Evolutionary conservation across 768 basidiomycete species (phyloP).

Genomic region (Kwoniella dejecticola): DNA sequence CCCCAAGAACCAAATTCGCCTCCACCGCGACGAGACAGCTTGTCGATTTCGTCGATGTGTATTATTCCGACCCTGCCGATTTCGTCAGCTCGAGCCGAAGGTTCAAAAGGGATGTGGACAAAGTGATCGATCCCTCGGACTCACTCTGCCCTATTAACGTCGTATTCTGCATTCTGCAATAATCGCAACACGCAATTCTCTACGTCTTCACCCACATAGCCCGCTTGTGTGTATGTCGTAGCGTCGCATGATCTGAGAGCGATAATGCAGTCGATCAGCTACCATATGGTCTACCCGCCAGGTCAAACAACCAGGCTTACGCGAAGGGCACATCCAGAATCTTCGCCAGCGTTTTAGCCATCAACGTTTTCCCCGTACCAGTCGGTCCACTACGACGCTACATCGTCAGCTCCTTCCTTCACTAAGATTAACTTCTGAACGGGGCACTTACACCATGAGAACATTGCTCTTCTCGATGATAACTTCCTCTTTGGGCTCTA

Average conservation of each 20-base stretch:
- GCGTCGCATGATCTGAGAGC: constrained; percentile 63
- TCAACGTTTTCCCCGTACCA: constrained; percentile 75
- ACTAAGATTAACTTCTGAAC: not conserved
- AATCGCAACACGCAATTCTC: constrained; percentile 86
- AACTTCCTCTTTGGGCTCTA: constrained; percentile 37
- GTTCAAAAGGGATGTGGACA: too few species aligned
- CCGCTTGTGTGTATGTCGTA: constrained; percentile 82
- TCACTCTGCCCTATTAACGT: constrained; percentile 80
- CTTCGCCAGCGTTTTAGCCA: constrained; percentile 87
- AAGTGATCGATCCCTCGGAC: not conserved
- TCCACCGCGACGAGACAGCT: constrained; percentile 65
- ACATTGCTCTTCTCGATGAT: constrained; percentile 91
- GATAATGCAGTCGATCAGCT: not conserved
- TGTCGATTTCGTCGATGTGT: constrained; percentile 95
- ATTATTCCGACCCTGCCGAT: constrained; percentile 78
- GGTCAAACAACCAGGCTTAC: constrained; percentile 18
- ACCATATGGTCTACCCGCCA: not conserved
- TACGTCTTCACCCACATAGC: constrained; percentile 90
- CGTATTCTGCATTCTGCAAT: constrained; percentile 86
- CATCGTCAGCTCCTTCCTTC: constrained; percentile 5
- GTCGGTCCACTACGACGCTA: constrained; percentile 48
- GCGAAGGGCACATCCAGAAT: constrained; percentile 94
- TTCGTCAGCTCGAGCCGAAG: not conserved
- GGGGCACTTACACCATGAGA: constrained; percentile 71
- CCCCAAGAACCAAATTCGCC: constrained; percentile 59